phyloP scores from a whole-genome alignment of 495 filamentous ascomycete species.

The Penicillium tannophilum region DNA sequence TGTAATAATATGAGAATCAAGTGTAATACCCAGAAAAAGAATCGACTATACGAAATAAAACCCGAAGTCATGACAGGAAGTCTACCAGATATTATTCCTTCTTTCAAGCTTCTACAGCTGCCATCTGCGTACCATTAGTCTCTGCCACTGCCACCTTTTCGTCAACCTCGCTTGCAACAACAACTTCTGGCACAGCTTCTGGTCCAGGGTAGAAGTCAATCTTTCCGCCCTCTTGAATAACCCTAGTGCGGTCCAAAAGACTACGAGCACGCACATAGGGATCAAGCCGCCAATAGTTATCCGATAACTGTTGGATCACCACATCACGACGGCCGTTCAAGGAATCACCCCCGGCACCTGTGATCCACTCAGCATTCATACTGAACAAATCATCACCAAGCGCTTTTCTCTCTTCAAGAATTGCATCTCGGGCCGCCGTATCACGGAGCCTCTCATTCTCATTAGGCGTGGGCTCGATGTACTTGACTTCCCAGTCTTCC shows the following conservation, averaged over 20 bases:
- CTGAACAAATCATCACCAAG: slow-evolving; percentile 70
- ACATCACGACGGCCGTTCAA: slow-evolving; percentile 56
- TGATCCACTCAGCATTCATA: slow-evolving; percentile 66
- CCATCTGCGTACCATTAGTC: background rate
- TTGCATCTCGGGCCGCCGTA: slow-evolving; percentile 52
- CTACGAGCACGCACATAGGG: slow-evolving; percentile 71
- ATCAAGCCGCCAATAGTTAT: slow-evolving; percentile 82
- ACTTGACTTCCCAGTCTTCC: slow-evolving; percentile 79
- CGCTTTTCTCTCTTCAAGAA: slow-evolving; percentile 56
- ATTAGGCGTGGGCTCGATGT: slow-evolving; percentile 68
- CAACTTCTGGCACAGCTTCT: background rate
- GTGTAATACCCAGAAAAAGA: background rate
- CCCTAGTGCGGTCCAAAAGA: slow-evolving; percentile 68
- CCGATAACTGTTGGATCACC: slow-evolving; percentile 61
- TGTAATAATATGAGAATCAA: background rate
- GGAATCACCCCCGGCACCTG: slow-evolving; percentile 26
- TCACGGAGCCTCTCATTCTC: slow-evolving; percentile 76
- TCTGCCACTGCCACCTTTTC: background rate
- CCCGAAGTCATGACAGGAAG: background rate
- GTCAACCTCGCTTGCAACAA: background rate
- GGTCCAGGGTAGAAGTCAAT: slow-evolving; percentile 1
- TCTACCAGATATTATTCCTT: background rate
- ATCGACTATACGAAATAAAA: background rate
- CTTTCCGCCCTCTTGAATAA: slow-evolving; percentile 58
- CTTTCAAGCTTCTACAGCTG: background rate